phyloP scores from a whole-genome alignment of 2,329 filamentous ascomycete species.

The Neopestalotiopsis sp. region DNA sequence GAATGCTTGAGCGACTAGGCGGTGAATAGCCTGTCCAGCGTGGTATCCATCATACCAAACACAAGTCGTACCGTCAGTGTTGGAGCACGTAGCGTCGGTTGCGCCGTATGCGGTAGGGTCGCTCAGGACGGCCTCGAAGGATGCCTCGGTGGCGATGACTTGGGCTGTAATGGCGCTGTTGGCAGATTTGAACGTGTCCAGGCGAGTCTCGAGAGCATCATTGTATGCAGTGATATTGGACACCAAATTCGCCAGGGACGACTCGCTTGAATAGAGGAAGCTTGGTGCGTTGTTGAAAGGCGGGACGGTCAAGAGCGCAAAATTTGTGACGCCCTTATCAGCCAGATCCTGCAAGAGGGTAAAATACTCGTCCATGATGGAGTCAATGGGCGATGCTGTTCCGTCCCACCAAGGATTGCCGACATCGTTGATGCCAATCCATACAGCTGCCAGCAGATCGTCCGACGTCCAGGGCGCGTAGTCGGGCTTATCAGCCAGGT shows the following conservation, averaged over 20 bases:
- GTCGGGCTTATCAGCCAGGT: conserved; percentile 21
- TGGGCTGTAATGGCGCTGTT: conserved; percentile 22
- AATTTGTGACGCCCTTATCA: conserved; percentile 26
- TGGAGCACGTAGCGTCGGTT: conserved; percentile 25
- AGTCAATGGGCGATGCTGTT: conserved; percentile 23
- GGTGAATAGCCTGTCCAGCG: conserved; percentile 26
- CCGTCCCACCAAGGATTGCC: conserved; percentile 38
- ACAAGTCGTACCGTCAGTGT: conserved; percentile 25
- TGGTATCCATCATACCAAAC: conserved; percentile 29
- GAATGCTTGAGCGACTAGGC: conserved; percentile 24
- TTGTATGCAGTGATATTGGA: conserved; percentile 28
- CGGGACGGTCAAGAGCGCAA: conserved; percentile 26
- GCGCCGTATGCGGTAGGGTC: conserved; percentile 30
- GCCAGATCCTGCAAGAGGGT: conserved; percentile 24
- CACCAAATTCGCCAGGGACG: conserved; percentile 13
- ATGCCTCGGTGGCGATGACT: conserved; percentile 25
- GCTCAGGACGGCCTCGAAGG: conserved; percentile 22
- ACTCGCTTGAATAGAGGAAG: conserved; percentile 20
- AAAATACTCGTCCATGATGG: conserved; percentile 27
- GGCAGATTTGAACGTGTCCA: conserved; percentile 22
- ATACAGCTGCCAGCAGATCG: conserved; percentile 32
- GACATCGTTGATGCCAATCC: conserved; percentile 37
- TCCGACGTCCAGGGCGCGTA: conserved; percentile 25
- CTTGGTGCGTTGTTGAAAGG: conserved; percentile 28
- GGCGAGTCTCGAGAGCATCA: conserved; percentile 21